These are phyloP conservation scores for Thymus quinquecostatus DNA, from an alignment of 257 asterid genomes.

Conservation along the genomic window DNA sequence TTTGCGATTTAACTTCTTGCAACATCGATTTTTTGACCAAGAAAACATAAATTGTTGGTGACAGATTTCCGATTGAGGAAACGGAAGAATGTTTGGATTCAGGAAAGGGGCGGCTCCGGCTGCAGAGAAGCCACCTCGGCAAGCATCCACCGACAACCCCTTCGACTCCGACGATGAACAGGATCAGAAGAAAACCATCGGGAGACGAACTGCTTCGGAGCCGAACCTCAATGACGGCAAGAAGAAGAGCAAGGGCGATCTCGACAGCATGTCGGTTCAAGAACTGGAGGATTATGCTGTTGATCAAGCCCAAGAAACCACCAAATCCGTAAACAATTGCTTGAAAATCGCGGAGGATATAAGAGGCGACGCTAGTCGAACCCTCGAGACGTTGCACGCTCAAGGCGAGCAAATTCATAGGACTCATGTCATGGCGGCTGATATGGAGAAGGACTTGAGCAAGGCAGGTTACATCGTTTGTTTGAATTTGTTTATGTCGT, in stretches of 20 bases:
- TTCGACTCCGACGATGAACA: constrained; percentile 44
- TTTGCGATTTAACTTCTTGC: neutral
- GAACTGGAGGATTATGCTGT: constrained; percentile 85
- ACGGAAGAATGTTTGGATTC: constrained; percentile 73
- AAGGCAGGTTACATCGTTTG: constrained; percentile 42
- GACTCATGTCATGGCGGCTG: constrained; percentile 88
- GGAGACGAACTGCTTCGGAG: constrained; percentile 77
- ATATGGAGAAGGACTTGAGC: constrained; percentile 81
- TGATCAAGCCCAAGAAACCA: constrained; percentile 71
- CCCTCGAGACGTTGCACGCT: constrained; percentile 77
- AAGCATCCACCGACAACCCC: constrained; percentile 38
- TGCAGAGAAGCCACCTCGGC: constrained; percentile 42
- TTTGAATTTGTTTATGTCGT: neutral
- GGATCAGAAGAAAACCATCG: constrained; percentile 30
- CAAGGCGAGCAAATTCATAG: constrained; percentile 96
- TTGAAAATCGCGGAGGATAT: constrained; percentile 87
- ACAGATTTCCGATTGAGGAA: neutral
- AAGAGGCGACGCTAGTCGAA: constrained; percentile 58
- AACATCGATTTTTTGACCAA: too few relatives aligned
- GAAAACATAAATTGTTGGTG: too few relatives aligned
- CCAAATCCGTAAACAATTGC: constrained; percentile 71
- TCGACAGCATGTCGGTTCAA: constrained; percentile 78
- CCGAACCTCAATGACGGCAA: constrained; percentile 54
- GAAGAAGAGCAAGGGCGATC: constrained; percentile 43
- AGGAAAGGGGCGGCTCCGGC: constrained; percentile 50